Conservation (phyloP, 78 protist species). For the Cavenderia fasciculata region DNA sequence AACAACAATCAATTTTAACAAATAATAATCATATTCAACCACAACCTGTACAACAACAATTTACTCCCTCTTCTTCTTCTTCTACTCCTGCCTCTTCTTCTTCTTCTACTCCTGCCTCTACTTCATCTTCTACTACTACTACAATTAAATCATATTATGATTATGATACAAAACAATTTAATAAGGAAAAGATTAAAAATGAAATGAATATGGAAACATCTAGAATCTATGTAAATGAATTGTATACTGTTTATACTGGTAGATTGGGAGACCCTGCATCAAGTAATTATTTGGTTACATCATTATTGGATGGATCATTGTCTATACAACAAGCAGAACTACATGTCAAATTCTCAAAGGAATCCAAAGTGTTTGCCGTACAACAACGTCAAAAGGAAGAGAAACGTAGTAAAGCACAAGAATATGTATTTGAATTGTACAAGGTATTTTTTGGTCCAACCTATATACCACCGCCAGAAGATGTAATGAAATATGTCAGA, state of each 20-base stretch:
- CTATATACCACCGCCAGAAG: conserved; percentile 45
- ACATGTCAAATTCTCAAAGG: conserved; percentile 71
- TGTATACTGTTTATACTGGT: conserved; percentile 53
- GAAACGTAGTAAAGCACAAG: conserved; percentile 47
- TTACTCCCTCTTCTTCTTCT: not conserved
- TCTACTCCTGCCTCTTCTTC: not conserved
- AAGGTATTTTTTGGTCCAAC: conserved; percentile 51
- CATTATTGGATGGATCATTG: conserved; percentile 35
- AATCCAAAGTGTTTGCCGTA: conserved; percentile 18
- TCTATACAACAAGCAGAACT: conserved; percentile 70
- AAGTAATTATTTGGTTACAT: conserved; percentile 29
- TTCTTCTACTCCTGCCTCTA: not conserved
- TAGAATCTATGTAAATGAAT: conserved; percentile 46
- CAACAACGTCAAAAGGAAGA: conserved; percentile 18
- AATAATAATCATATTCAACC: not conserved
- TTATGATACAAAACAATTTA: conserved; percentile 22
- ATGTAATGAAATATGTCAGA: conserved; percentile 24
- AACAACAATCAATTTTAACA: not conserved
- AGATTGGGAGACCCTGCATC: conserved; percentile 80
- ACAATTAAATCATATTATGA: conserved; percentile 10
- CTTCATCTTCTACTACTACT: not conserved
- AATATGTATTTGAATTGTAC: conserved; percentile 64
- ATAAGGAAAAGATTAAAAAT: conserved; percentile 29
- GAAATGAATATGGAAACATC: not conserved
- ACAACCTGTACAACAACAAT: not conserved